Evolutionary conservation across 169 alveolate genomes (phyloP), one percentile per base, ranked within the genome.

Genomic region (Plasmodium reichenowi): DNA sequence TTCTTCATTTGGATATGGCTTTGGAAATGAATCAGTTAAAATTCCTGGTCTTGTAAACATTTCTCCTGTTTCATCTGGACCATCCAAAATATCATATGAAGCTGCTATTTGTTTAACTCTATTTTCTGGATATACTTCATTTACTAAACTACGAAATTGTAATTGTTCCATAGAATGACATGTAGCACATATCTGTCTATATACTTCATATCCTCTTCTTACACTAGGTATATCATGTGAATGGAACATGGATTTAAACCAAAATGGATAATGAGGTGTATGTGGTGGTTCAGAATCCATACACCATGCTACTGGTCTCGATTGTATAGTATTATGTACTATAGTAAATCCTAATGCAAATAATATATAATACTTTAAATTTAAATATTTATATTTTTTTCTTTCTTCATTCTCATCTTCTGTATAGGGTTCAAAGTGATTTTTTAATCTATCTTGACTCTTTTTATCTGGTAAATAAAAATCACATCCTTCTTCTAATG

Each of bases 281-380:
- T 71, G 88, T 48, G 98, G 97, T 3, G 98, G 98, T 17, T 94
- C 95, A 71, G 91, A 68, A 60, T 95, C 97, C 64, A 95, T 91
- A 71, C 98, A 95, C 98, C 98, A 95, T 63, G 96, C 97, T 20
- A 95, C 94, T 32, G 98, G 98, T 52, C 98, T 92, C 22, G 95
- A 86, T 92, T 95, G 98, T 74, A 94, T 88, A 80, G 88, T 93
- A 86, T 88, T 94, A 89, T 95, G 96, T 66, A 95, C 63, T 32
- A 93, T 74, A 3, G 97, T 88, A 29, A 94, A 96, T n/a, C 98
- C 98, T 7, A 95, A 74, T 13, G 97, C 97, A 38, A 92, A 94
- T 29, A 89, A 89, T 26, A 95, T 62, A 73, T 95, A 95, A 76
- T 91, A 91, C 72, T 94, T 93, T 73, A 95, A 78, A 91, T 96